These are phyloP conservation scores for Takakia lepidozioides DNA, from an alignment of 225 moss, liverwort and hornwort species.

Conservation along the genomic window DNA sequence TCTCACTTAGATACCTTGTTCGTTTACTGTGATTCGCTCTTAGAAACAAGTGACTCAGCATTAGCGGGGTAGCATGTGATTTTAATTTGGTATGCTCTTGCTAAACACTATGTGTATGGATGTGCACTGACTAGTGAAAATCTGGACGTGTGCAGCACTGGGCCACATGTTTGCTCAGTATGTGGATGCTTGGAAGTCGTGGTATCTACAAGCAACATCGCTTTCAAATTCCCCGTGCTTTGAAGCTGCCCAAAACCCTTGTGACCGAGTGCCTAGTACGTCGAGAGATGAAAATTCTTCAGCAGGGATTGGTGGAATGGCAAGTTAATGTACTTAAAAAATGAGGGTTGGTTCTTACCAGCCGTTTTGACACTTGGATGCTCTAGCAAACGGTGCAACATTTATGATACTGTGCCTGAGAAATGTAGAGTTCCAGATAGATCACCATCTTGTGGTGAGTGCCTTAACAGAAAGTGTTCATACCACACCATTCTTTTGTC, in stretches of 20 bases:
- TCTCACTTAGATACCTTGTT: too few species aligned
- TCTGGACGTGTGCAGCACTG: slow-evolving; percentile 42
- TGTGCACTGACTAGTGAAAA: slow-evolving; percentile 2
- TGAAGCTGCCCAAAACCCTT: slow-evolving; percentile 42
- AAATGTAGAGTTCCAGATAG: slow-evolving; percentile 14
- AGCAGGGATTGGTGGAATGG: slow-evolving; percentile 7
- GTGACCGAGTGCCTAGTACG: slow-evolving; percentile 42
- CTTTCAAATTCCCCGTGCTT: slow-evolving; percentile 36
- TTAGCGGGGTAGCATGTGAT: too few species aligned
- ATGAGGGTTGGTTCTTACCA: slow-evolving; percentile 13
- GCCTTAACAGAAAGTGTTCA: slow-evolving; percentile 40
- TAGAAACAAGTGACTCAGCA: too few species aligned
- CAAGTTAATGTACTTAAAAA: slow-evolving; percentile 11
- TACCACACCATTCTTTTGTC: slow-evolving; percentile 16
- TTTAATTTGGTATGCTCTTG: too few species aligned
- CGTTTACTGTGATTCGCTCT: too few species aligned
- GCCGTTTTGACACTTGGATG: slow-evolving; percentile 39
- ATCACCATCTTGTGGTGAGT: slow-evolving; percentile 29
- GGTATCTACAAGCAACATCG: slow-evolving; percentile 60
- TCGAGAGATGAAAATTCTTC: slow-evolving; percentile 20
- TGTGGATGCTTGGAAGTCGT: slow-evolving; percentile 77
- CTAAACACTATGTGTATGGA: too few species aligned
- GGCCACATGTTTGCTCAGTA: slow-evolving; percentile 78
- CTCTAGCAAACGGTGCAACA: slow-evolving; percentile 22
- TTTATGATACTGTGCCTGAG: slow-evolving; percentile 25